phyloP scores from a whole-genome alignment of 2,329 filamentous ascomycete species.

The Colletotrichum acutatum region DNA sequence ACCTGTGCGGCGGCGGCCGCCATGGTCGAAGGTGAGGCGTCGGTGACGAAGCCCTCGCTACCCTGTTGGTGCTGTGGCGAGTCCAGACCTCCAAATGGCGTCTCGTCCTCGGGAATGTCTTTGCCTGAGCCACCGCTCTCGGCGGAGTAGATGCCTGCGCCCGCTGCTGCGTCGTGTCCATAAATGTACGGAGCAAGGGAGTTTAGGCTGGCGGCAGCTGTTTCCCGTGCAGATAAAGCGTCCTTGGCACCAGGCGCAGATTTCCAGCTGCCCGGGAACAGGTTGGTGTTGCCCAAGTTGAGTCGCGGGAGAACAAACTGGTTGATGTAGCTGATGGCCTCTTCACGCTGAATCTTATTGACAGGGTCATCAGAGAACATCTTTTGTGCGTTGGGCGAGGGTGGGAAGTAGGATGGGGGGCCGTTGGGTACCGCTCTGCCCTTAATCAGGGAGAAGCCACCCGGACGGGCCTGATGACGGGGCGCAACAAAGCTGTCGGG shows the following conservation, averaged over 20 bases:
- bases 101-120: conserved; percentile 38
- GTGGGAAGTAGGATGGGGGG: conserved; percentile 70
- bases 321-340: conserved; percentile 75
- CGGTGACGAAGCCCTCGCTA: conserved; percentile 10
- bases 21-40: conserved; percentile 10
- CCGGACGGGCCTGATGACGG: conserved; percentile 63
- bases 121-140: conserved; percentile 35
- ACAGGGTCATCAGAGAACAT: conserved; percentile 63
- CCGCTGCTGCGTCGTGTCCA: conserved; percentile 56
- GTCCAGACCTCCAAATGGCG: conserved; percentile 36
- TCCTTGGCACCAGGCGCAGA: conserved; percentile 48
- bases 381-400: conserved; percentile 53
- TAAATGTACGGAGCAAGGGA: conserved; percentile 68
- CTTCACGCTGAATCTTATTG: conserved; percentile 73
- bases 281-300: conserved; percentile 62
- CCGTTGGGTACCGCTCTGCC: conserved; percentile 74
- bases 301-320: conserved; percentile 73
- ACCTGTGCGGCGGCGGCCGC: conserved; percentile 19
- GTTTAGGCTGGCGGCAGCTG: conserved; percentile 62
- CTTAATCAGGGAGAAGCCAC: conserved; percentile 71
- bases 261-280: conserved; percentile 46
- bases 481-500: conserved; percentile 67
- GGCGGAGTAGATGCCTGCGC: conserved; percentile 54
- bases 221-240: conserved; percentile 52
- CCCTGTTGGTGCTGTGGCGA: conserved; percentile 23